Percentiles rank a stretch among this genome's conserved stretches.
Conservation (phyloP, 1,284 basidiomycete genomes). For the Somion occarium region DNA sequence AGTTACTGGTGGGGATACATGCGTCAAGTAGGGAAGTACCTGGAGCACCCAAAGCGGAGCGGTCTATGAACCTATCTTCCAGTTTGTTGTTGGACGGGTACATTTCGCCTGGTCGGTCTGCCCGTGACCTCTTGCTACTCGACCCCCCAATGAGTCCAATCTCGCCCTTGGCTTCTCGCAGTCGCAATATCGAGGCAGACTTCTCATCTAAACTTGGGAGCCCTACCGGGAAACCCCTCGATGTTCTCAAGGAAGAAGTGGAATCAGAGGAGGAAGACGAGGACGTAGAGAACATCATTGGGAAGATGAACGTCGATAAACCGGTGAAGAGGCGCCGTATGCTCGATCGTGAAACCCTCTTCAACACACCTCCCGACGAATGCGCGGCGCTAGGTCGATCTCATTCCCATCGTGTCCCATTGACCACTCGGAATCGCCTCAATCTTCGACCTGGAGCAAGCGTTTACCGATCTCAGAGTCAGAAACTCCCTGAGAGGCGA, state of each 20-base stretch:
- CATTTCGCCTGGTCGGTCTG: not conserved
- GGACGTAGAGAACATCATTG: not conserved
- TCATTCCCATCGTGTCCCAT: slow-evolving; percentile 13
- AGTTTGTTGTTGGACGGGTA: slow-evolving; percentile 7
- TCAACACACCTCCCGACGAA: slow-evolving; percentile 1
- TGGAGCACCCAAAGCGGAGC: slow-evolving; percentile 8
- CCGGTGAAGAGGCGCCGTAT: slow-evolving; percentile 10
- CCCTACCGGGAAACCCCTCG: slow-evolving; percentile 4
- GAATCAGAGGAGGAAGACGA: slow-evolving; percentile 7
- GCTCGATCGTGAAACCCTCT: not conserved
- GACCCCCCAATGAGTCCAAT: slow-evolving; percentile 2
- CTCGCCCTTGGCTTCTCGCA: slow-evolving; percentile 9
- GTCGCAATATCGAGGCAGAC: not conserved
- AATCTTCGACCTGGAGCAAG: slow-evolving; percentile 4
- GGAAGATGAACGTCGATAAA: not conserved
- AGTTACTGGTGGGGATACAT: slow-evolving; percentile 48
- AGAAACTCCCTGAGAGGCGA: slow-evolving; percentile 15
- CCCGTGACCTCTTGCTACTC: not conserved
- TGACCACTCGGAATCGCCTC: slow-evolving; percentile 6
- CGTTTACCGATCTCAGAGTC: slow-evolving; percentile 19
- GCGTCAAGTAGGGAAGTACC: not conserved
- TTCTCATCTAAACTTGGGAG: slow-evolving; percentile 1
- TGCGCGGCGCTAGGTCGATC: slow-evolving; percentile 7
- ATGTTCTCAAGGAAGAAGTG: slow-evolving; percentile 8
- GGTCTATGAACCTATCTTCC: slow-evolving; percentile 9